These are phyloP conservation scores for Coemansia guatemalensis DNA, from an alignment of 192 early-diverging fungal species.

Conservation along the genomic window DNA sequence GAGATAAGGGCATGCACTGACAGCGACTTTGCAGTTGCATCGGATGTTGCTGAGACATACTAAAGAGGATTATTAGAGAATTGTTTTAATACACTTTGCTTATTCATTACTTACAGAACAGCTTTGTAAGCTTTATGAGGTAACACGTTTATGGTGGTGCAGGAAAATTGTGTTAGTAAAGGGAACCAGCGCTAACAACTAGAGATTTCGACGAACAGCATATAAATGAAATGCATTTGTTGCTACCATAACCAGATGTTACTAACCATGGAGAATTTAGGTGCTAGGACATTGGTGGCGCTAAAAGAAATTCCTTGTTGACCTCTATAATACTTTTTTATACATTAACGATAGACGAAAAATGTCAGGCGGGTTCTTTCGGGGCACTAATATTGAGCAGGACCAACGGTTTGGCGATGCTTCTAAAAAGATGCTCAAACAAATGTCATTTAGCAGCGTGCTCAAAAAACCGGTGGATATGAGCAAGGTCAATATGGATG, in stretches of 20 bases:
- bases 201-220: not conserved
- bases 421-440: slow-evolving; percentile 21
- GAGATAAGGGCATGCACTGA: slow-evolving; percentile 65
- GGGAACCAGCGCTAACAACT: not conserved
- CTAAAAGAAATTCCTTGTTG: too few species aligned
- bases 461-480: slow-evolving; percentile 59
- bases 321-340: too few species aligned
- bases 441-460: slow-evolving; percentile 24
- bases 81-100: not conserved
- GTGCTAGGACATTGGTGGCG: too few species aligned
- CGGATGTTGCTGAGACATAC: slow-evolving; percentile 47
- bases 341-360: too few species aligned
- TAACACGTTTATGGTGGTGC: not conserved
- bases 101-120: too few species aligned
- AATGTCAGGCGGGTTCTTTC: slow-evolving; percentile 42
- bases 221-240: too few species aligned
- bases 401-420: slow-evolving; percentile 51
- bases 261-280: too few species aligned
- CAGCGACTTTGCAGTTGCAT: slow-evolving; percentile 60
- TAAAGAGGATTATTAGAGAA: slow-evolving; percentile 7
- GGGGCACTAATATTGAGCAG: slow-evolving; percentile 47
- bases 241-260: too few species aligned
- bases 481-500: slow-evolving; percentile 83
- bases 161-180: not conserved
- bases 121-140: not conserved